Evolutionary conservation across 169 alveolate species (phyloP).

Genomic region (Cryptosporidium sp.): DNA sequence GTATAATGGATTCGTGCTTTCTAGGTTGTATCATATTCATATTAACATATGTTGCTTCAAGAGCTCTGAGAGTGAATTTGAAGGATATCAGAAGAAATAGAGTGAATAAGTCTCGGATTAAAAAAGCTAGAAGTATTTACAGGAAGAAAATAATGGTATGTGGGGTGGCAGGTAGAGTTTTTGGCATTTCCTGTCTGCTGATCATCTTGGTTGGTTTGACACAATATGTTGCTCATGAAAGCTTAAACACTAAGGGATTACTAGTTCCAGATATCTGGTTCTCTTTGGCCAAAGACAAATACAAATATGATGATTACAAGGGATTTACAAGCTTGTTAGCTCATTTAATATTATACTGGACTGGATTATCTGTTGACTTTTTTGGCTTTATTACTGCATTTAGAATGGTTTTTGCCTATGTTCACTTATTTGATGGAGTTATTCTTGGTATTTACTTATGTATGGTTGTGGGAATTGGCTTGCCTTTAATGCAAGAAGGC

Average conservation of each 20-base stretch:
- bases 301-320: slow-evolving; percentile 65
- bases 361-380: slow-evolving; percentile 62
- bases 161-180: slow-evolving; percentile 33
- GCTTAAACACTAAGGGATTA: slow-evolving; percentile 63
- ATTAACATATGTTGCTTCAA: slow-evolving; percentile 18
- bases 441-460: slow-evolving; percentile 26
- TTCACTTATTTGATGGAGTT: slow-evolving; percentile 10
- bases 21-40: slow-evolving; percentile 47
- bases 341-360: slow-evolving; percentile 41
- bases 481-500: slow-evolving; percentile 73
- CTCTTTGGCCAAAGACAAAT: slow-evolving; percentile 64
- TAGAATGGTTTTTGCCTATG: slow-evolving; percentile 60
- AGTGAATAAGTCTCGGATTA: background rate
- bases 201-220: slow-evolving; percentile 61
- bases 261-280: slow-evolving; percentile 75
- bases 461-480: slow-evolving; percentile 32
- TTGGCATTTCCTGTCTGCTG: slow-evolving; percentile 38
- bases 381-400: slow-evolving; percentile 55
- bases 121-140: background rate
- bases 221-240: slow-evolving; percentile 71
- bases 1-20: slow-evolving; percentile 70
- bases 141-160: slow-evolving; percentile 15
- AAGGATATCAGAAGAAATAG: background rate
- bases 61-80: background rate
- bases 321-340: slow-evolving; percentile 31